Evolutionary conservation across 2,329 filamentous ascomycete species (phyloP), one percentile per base, ranked within the genome.

Genomic region (Aspergillus sp.): DNA sequence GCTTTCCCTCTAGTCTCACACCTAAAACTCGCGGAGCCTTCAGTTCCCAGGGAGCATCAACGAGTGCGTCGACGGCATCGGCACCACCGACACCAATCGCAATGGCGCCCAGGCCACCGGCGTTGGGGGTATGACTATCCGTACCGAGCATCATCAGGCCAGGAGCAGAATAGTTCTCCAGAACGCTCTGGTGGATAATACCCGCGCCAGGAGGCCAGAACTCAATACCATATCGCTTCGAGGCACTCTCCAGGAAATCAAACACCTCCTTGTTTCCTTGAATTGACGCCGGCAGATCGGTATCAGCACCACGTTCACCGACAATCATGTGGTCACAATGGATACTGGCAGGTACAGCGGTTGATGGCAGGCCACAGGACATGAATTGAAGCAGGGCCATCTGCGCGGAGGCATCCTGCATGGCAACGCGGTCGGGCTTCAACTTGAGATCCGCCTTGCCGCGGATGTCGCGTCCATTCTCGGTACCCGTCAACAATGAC

Each of bases 291-390:
- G 89, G 85, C 61, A 99, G 79, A 78, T 99, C 95, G 23, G 86
- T 84, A 68, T 93, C 88, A 37, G 93, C 95, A 58, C 95, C 95
- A 72, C 88, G 90, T 77, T 96, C 89, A 56, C 93, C 95, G 31
- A 98, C 93, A 78, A 99, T 98, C 87, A 99, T 88, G 76, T 99
- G 95, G 79, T 99, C 95, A 78, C 95, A 99, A 80, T 99, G 95
- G 67, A 98, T 97, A 75, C 93, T 97, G 49, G 95, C 93, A 11
- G 95, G 95, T 50, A 99, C 93, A 9, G 93, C 93, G 2, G 95
- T 96, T 59, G 86, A 86, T 27, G 89, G 90, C 54, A 99, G 83
- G 55, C 91, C 90, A 76, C 95, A 99, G 27, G 90, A 91, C 93
- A 99, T 99, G 83, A 99, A 99, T 78, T 99, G 95, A 67, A 99